Conservation (phyloP, 73 alveolate species). For the Halteria grandinella region DNA sequence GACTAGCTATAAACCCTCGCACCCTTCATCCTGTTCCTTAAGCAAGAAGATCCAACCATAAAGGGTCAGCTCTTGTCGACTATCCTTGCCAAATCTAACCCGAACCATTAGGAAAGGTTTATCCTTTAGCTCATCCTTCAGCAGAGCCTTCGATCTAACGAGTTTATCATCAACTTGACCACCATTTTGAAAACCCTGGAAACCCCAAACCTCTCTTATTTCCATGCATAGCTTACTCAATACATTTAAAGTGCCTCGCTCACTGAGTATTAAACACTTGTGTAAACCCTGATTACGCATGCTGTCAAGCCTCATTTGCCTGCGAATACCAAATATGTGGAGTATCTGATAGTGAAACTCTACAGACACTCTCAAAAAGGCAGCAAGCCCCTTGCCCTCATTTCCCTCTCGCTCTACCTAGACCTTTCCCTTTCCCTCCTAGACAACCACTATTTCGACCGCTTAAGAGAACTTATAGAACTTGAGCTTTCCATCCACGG, state of each 20-base stretch:
- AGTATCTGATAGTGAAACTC: not conserved
- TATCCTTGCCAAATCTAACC: no score
- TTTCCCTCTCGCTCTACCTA: not conserved
- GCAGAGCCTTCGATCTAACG: no score
- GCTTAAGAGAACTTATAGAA: slow-evolving; percentile 12
- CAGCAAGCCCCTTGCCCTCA: not conserved
- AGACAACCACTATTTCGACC: slow-evolving; percentile 18
- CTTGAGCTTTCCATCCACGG: not conserved
- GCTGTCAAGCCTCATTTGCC: slow-evolving; percentile 13
- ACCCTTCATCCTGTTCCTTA: no score
- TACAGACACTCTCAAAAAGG: not conserved
- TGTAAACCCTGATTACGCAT: not conserved
- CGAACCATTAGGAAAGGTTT: no score
- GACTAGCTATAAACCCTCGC: no score
- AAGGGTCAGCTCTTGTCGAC: no score
- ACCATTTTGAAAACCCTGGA: not conserved
- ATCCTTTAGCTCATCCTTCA: no score
- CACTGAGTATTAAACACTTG: not conserved
- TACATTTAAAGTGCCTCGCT: not conserved
- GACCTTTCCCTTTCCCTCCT: not conserved
- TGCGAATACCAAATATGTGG: not conserved
- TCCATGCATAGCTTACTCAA: not conserved
- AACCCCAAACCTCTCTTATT: not conserved
- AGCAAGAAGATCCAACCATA: no score
- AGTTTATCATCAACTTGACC: no score